Evolutionary conservation across 345 rosid species (phyloP), one percentile per base, ranked within the genome.

Genomic region (Gossypium stocksii): DNA sequence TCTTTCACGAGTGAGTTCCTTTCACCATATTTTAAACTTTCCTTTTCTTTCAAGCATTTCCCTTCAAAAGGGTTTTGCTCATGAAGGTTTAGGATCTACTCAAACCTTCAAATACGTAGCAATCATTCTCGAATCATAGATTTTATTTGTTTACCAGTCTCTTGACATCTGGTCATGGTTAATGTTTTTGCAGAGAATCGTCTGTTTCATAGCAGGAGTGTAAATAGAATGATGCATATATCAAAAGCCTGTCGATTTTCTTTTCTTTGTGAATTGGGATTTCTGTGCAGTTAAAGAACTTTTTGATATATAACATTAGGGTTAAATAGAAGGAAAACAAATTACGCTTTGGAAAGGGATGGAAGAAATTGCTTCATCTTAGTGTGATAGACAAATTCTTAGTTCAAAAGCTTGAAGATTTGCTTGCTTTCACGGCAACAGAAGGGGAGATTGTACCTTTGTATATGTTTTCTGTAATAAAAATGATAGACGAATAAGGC

Each of bases 1-100:
- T 75, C 67, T 72, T 77, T 78, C 77, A 49, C 70, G 54, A 64
- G 89, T 85, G 80, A 83, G 88, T 78, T 66, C 77, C 72, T 16
- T 66, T 43, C 17, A 59, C 52, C 71, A 29, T 27, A 54, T 62
- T 19, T 48, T 3, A 9, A n/a, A 38, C 2, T 17, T 11, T 16
- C 38, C 38, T 29, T 34, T 34, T 34, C 38, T 34, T 34, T 34
- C 6, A 34, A 34, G 38, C 38, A 34, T 34, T 34, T 34, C 38
- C 38, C 6, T 34, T 34, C 38, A 34, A 34, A 34, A 34, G 38
- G 38, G 38, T 34, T 34, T 34, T 34, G 38, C 38, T 34, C 6
- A 34, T 34, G 38, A 34, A 34, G 38, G 38, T 34, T 34, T 34
- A 34, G 38, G 6, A 4, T 34, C 38, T 34, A 34, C 38, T 34